Conservation (phyloP, 352 stramenopile genomes). For the Salisapilia sapeloensis region DNA sequence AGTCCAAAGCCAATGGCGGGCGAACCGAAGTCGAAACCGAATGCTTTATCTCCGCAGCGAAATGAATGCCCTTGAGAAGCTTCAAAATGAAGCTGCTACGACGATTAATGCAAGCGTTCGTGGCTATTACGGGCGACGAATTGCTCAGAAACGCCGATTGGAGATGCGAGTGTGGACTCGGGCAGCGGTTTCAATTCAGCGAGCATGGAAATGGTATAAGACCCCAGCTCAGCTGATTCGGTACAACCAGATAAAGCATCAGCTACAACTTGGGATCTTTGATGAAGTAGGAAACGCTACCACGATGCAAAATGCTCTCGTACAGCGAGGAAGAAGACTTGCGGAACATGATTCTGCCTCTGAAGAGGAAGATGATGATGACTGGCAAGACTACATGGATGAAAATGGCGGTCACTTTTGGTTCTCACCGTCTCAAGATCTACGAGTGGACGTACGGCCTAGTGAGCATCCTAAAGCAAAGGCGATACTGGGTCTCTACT, state of each 20-base stretch:
- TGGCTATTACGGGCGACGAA: conserved; percentile 34
- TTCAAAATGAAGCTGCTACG: conserved; percentile 23
- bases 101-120: conserved; percentile 41
- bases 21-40: conserved; percentile 18
- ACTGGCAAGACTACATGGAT: conserved; percentile 57
- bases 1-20: conserved; percentile 52
- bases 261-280: conserved; percentile 25
- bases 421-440: conserved; percentile 60
- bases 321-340: conserved; percentile 24
- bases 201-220: conserved; percentile 23
- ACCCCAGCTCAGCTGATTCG: conserved; percentile 19
- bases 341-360: conserved; percentile 54
- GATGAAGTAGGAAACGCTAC: conserved; percentile 23
- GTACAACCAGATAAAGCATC: conserved; percentile 25
- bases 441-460: conserved; percentile 37
- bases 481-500: conserved; percentile 33
- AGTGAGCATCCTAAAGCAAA: conserved; percentile 37
- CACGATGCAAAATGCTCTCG: conserved; percentile 21
- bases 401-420: conserved; percentile 49
- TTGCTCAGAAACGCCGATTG: conserved; percentile 18
- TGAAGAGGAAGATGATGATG: conserved; percentile 52
- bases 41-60: conserved; percentile 12
- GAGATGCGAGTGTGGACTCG: conserved; percentile 11
- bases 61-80: conserved; percentile 11
- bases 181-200: conserved; percentile 32